Conservation (phyloP, 1,284 basidiomycete species). For the Xerocomus subilludens region DNA sequence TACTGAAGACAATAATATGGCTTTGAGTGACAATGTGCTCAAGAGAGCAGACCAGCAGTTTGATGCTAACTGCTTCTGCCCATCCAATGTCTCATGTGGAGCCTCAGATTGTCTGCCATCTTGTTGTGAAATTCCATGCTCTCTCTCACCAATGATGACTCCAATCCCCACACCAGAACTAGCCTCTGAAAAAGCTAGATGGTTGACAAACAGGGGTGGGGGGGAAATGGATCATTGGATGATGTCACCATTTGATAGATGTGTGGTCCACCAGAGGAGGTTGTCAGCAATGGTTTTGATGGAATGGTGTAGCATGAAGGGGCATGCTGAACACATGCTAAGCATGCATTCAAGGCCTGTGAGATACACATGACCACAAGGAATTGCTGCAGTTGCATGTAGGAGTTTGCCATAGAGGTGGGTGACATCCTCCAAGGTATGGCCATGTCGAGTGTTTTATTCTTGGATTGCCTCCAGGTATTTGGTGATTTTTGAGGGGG, state of each 20-base stretch:
- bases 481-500: neutral
- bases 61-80: constrained; percentile 26
- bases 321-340: accelerated
- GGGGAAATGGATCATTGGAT: neutral
- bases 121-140: constrained; percentile 23
- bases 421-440: constrained; percentile 14
- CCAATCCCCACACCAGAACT: constrained; percentile 34
- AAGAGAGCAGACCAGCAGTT: constrained; percentile 48
- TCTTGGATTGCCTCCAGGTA: neutral
- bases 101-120: neutral
- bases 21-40: too few species aligned
- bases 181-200: constrained; percentile 28
- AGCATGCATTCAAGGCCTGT: constrained; percentile 31
- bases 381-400: neutral
- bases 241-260: too few species aligned
- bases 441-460: neutral
- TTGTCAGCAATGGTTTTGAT: neutral
- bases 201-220: neutral
- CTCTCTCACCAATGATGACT: neutral
- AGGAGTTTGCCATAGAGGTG: constrained; percentile 21
- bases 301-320: constrained; percentile 14
- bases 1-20: constrained; percentile 40
- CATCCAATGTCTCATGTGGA: constrained; percentile 33
- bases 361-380: constrained; percentile 15
- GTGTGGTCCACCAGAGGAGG: neutral